A percentile compares a stretch with the other conserved stretches of the same genome.
Evolutionary conservation across 352 stramenopile genomes (phyloP).

Genomic region (Phytophthora citrophthora): DNA sequence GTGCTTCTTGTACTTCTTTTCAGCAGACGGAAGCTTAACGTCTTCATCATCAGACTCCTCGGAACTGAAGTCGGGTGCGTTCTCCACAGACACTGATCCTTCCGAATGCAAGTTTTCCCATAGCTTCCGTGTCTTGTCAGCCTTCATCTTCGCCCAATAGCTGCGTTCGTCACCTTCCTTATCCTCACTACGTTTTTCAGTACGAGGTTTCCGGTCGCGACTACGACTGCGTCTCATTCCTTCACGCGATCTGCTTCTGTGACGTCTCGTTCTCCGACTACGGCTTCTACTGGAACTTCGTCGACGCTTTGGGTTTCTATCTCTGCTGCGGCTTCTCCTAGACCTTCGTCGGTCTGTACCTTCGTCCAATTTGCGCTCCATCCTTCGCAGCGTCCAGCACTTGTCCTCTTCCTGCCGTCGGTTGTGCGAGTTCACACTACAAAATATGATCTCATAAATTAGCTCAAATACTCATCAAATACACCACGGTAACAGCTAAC

Average conservation of each 20-base stretch:
- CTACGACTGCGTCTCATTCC: conserved; percentile 24
- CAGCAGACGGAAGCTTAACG: conserved; percentile 20
- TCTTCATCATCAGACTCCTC: conserved; percentile 57
- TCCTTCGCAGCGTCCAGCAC: conserved; percentile 56
- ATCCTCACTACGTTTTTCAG: not conserved
- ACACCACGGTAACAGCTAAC: not conserved
- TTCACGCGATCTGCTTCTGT: not conserved
- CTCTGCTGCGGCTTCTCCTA: conserved; percentile 31
- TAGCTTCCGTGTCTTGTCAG: conserved; percentile 53
- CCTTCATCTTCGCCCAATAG: conserved; percentile 69
- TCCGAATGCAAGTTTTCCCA: conserved; percentile 55
- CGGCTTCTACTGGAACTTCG: conserved; percentile 21
- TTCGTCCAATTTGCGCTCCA: conserved; percentile 46
- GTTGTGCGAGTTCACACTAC: conserved; percentile 68
- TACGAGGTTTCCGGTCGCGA: conserved; percentile 10
- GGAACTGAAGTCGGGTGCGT: conserved; percentile 51
- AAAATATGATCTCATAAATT: not conserved
- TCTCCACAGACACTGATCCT: conserved; percentile 52
- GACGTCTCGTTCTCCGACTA: not conserved
- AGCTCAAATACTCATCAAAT: not conserved
- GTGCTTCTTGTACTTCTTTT: conserved; percentile 41
- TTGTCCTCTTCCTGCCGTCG: conserved; percentile 69
- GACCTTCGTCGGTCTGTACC: conserved; percentile 2
- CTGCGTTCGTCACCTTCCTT: conserved; percentile 40
- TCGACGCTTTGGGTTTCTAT: conserved; percentile 6